Conservation (phyloP, 305 asterid genomes). For the Plantago coronopus region DNA sequence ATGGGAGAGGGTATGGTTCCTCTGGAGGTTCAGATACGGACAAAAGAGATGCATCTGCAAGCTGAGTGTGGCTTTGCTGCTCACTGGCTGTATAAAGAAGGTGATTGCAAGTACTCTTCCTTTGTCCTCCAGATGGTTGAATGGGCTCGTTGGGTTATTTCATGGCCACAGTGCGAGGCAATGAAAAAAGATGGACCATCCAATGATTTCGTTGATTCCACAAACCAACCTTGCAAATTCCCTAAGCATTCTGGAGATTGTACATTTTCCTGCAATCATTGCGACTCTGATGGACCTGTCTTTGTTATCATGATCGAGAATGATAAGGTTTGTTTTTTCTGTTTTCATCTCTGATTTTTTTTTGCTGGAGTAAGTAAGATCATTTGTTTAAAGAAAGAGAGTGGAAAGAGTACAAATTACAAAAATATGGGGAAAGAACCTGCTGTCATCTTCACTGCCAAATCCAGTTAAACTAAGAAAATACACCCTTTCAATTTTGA, state of each 20-base stretch:
- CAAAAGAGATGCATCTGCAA: slow-evolving; percentile 94
- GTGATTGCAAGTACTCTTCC: slow-evolving; percentile 67
- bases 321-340: slow-evolving; percentile 60
- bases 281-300: slow-evolving; percentile 72
- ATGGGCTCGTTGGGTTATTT: slow-evolving; percentile 98
- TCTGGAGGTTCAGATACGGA: slow-evolving; percentile 87
- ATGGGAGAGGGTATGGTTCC: slow-evolving; percentile 64
- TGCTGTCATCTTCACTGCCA: no score
- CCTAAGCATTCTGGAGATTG: slow-evolving; percentile 82
- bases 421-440: no score
- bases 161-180: slow-evolving; percentile 96
- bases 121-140: slow-evolving; percentile 94
- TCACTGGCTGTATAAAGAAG: slow-evolving; percentile 98
- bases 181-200: slow-evolving; percentile 57
- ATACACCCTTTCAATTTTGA: not conserved
- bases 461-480: no score
- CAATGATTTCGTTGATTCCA: slow-evolving; percentile 42
- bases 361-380: not conserved
- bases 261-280: slow-evolving; percentile 57
- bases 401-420: no score
- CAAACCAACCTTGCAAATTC: slow-evolving; percentile 67
- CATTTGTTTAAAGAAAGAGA: no score
- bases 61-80: slow-evolving; percentile 97
- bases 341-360: not conserved
- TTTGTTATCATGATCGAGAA: slow-evolving; percentile 79